A percentile compares a stretch with the other conserved stretches of the same genome.
Conservation (phyloP, 805 yeast species). For the Hanseniaspora occidentalis region DNA sequence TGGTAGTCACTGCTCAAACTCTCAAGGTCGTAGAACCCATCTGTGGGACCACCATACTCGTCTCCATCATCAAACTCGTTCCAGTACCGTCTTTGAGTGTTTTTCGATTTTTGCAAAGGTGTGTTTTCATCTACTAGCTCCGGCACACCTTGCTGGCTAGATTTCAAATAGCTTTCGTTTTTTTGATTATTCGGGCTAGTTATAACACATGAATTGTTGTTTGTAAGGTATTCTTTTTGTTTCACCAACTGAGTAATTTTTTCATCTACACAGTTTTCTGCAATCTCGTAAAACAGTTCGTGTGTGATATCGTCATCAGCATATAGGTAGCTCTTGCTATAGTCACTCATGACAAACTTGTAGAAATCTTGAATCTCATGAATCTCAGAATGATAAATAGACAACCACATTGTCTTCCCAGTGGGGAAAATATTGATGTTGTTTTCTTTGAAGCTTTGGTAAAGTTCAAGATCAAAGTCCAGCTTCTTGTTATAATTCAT, state of each 20-base stretch:
- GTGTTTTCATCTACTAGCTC: background rate
- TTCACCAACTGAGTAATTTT: background rate
- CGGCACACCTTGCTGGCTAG: constrained; percentile 4
- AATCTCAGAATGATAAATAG: background rate
- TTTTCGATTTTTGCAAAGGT: constrained; percentile 2
- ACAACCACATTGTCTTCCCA: background rate
- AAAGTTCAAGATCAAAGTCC: background rate
- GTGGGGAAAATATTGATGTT: background rate
- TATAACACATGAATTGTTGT: too few species aligned
- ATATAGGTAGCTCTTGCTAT: background rate
- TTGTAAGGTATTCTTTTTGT: constrained; percentile 1
- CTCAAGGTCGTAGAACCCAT: constrained; percentile 10
- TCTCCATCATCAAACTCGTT: constrained; percentile 24
- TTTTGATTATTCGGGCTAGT: too few species aligned
- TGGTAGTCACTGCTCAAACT: constrained; percentile 9
- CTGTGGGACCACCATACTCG: constrained; percentile 12
- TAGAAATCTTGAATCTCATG: background rate
- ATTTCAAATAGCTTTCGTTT: too few species aligned
- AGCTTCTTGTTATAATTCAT: background rate
- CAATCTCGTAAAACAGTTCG: background rate
- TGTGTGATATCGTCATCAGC: background rate
- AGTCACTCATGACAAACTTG: background rate
- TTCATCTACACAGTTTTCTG: background rate
- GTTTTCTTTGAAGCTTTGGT: background rate
- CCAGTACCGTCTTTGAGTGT: constrained; percentile 17